A percentile compares a stretch with the other conserved stretches of the same genome.
Conservation (phyloP, 2,329 filamentous ascomycete genomes). For the Stemphylium beticola region DNA sequence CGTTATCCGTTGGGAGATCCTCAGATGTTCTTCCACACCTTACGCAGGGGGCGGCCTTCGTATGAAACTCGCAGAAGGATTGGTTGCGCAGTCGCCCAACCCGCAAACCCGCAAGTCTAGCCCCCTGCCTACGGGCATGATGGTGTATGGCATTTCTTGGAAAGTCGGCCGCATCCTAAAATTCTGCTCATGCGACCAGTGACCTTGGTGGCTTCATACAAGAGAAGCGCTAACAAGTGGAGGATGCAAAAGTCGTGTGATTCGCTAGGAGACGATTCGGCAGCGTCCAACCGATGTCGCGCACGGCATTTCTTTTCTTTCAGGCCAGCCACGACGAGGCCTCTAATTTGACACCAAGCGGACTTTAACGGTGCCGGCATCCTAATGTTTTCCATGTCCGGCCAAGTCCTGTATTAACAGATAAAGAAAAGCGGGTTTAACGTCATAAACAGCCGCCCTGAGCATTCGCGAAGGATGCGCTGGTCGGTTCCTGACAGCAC, state of each 20-base stretch:
- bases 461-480: background rate
- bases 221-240: conserved; percentile 4
- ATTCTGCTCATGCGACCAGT: conserved; percentile 11
- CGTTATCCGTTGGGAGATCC: conserved; percentile 4
- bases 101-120: background rate
- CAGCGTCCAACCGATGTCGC: background rate
- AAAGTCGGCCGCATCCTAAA: conserved; percentile 7
- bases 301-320: background rate
- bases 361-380: no score
- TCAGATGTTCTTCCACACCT: background rate
- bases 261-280: conserved; percentile 11
- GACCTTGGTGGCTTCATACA: background rate
- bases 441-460: conserved; percentile 5
- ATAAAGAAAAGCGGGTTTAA: conserved; percentile 7
- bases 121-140: background rate
- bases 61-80: background rate
- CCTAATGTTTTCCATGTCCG: background rate
- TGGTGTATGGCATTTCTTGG: background rate
- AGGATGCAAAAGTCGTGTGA: background rate
- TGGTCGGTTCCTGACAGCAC: conserved; percentile 9
- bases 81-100: background rate
- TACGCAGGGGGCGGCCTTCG: background rate
- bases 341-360: background rate
- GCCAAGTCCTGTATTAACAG: background rate
- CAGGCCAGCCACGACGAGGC: background rate